A percentile compares a stretch with the other conserved stretches of the same genome.
phyloP scores from a whole-genome alignment of 768 basidiomycete genomes.

The Cystofilobasidium bisporidii region DNA sequence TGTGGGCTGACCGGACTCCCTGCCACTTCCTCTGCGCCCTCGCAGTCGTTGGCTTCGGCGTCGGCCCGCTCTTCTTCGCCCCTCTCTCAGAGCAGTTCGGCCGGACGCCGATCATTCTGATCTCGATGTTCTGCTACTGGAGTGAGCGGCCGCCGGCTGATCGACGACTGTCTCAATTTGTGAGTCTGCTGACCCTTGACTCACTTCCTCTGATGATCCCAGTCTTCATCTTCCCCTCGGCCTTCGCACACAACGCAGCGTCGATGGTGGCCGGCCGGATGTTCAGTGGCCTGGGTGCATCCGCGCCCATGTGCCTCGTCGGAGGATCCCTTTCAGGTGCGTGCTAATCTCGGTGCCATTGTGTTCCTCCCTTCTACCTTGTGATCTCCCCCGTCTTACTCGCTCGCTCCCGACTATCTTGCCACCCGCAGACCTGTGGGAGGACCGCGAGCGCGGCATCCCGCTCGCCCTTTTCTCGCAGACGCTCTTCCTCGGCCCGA shows the following conservation, averaged over 20 bases:
- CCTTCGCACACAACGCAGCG: slow-evolving; percentile 35
- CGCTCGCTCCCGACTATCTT: slow-evolving; percentile 31
- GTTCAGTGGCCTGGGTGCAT: slow-evolving; percentile 35
- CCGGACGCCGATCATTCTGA: slow-evolving; percentile 33
- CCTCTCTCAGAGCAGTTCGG: slow-evolving; percentile 37
- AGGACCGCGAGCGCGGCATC: slow-evolving; percentile 34
- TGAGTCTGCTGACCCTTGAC: background rate
- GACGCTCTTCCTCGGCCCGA: slow-evolving; percentile 31
- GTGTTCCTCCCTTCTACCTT: no score
- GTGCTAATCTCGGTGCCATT: no score
- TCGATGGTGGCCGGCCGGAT: slow-evolving; percentile 36
- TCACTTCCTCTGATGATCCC: background rate
- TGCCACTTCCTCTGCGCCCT: slow-evolving; percentile 3
- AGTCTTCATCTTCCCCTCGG: slow-evolving; percentile 39
- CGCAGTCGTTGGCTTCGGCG: slow-evolving; percentile 29
- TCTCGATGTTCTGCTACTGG: slow-evolving; percentile 34
- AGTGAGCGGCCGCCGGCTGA: no score
- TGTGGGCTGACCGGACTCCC: background rate
- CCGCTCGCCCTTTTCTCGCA: slow-evolving; percentile 37
- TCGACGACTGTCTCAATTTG: no score
- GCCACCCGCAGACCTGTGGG: slow-evolving; percentile 33
- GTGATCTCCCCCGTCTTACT: slow-evolving; percentile 31
- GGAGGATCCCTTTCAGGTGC: no score
- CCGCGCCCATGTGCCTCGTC: slow-evolving; percentile 35
- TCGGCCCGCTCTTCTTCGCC: slow-evolving; percentile 38